Evolutionary conservation across 305 asterid species (phyloP), one percentile per base, ranked within the genome.

Genomic region (Stenogyne calaminthoides): DNA sequence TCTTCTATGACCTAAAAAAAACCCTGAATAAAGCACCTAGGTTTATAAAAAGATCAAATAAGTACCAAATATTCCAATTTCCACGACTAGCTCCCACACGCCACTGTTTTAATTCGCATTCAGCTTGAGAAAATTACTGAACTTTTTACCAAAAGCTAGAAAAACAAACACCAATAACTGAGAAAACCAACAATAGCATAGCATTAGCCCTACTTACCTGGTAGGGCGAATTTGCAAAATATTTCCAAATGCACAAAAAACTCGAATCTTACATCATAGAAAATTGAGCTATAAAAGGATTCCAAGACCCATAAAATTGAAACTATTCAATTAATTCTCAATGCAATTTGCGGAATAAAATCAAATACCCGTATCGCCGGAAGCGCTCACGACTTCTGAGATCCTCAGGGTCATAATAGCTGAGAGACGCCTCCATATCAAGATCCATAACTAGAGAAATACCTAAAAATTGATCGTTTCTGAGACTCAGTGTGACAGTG

Each of bases 291-390:
- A 73, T 49, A 7, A 15, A 16, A 51, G 54, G 36, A 27, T 12
- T 42, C 55, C 14, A 64, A 37, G 67, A 76, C 49, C 5, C 27
- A 69, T 64, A 36, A 71, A 47, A 61, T 22, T 10, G 34, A 61
- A 5, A 47, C 15, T 56, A 27, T 9, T 16, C 19, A 20, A 1
- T 1, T 64, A 47, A 56, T 34, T 18, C 8, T 9, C 10, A 47
- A 32, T 69, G 60, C 29, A 14, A 44, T 46, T 40, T 9, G 49
- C 55, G 63, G 20, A 6, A 22, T 18, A 12, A 70, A 77, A 47
- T 62, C 6, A 36, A 36, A 51, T 83, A 94, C 97, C 99, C 91
- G 86, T 89, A 95, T 79, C 99, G 91, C 64, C 99, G 97, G 76
- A 83, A 95, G 7, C 91, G 90, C 87, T 92, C 96, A 68, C 99